Conservation (phyloP, 2,329 filamentous ascomycete species). For the Fusarium sp. region DNA sequence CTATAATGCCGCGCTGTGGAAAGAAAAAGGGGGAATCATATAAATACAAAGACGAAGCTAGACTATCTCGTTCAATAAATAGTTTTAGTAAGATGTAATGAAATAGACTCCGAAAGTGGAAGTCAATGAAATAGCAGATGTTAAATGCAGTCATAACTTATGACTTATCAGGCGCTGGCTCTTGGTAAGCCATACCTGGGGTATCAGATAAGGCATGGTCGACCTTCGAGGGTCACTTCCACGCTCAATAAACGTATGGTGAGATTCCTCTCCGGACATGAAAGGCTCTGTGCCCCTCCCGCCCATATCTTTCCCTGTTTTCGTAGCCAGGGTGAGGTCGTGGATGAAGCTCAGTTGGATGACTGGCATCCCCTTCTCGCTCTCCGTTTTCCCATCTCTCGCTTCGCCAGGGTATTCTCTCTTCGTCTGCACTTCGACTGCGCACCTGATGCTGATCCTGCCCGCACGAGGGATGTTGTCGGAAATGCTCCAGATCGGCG, state of each 20-base stretch:
- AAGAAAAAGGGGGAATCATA: slow-evolving; percentile 34
- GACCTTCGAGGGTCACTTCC: slow-evolving; percentile 30
- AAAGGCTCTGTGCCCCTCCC: slow-evolving; percentile 49
- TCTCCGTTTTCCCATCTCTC: slow-evolving; percentile 36
- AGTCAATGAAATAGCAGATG: not conserved
- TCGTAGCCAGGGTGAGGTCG: slow-evolving; percentile 35
- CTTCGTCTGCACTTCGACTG: slow-evolving; percentile 28
- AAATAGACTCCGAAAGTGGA: not conserved
- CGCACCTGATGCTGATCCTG: slow-evolving; percentile 41
- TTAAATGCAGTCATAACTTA: slow-evolving; percentile 1
- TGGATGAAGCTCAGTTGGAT: slow-evolving; percentile 35
- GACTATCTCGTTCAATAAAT: slow-evolving; percentile 3
- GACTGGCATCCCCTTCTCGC: slow-evolving; percentile 25
- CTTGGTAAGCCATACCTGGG: not conserved
- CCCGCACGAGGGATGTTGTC: slow-evolving; percentile 41
- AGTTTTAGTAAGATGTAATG: not conserved
- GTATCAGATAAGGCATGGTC: slow-evolving; percentile 20
- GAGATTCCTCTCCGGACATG: slow-evolving; percentile 41
- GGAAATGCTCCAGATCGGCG: slow-evolving; percentile 68
- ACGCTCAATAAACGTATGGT: slow-evolving; percentile 48
- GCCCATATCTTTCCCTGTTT: slow-evolving; percentile 52
- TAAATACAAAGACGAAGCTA: slow-evolving; percentile 34
- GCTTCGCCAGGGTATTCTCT: slow-evolving; percentile 30
- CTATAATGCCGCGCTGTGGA: slow-evolving; percentile 34
- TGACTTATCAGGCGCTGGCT: slow-evolving; percentile 7